Percentiles rank a stretch among this genome's conserved stretches.
Evolutionary conservation across 75 land plant genomes (phyloP).

Genomic region (Pinus albicaulis): DNA sequence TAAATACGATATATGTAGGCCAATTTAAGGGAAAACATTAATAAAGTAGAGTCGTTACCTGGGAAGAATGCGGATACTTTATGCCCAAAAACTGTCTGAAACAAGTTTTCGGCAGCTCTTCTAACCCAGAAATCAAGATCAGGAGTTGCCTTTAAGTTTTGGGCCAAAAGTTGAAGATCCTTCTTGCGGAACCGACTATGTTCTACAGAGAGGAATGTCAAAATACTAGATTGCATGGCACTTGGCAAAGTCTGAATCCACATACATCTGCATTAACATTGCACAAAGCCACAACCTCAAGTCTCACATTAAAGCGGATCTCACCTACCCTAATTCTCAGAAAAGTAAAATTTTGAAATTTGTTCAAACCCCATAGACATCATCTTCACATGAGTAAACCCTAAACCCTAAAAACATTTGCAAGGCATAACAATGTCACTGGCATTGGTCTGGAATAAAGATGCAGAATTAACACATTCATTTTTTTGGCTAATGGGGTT

Average conservation of each 20-base stretch:
- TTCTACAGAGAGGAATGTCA: slow-evolving; percentile 52
- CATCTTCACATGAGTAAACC: too few relatives aligned
- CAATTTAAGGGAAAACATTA: background rate
- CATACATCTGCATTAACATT: slow-evolving; percentile 44
- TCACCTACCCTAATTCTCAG: background rate
- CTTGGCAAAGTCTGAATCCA: slow-evolving; percentile 69
- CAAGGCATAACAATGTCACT: too few relatives aligned
- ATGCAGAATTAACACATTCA: background rate
- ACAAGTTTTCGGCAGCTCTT: slow-evolving; percentile 48
- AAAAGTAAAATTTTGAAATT: background rate
- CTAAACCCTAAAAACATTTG: too few relatives aligned
- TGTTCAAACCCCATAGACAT: background rate
- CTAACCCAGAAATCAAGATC: slow-evolving; percentile 71
- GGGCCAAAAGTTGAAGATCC: slow-evolving; percentile 45
- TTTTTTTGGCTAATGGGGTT: background rate
- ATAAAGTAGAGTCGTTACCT: background rate
- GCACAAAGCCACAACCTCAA: background rate
- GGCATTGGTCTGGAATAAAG: background rate
- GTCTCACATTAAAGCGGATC: background rate
- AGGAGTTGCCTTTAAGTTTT: slow-evolving; percentile 8
- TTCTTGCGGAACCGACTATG: slow-evolving; percentile 25
- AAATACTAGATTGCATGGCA: slow-evolving; percentile 54
- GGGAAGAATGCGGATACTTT: background rate
- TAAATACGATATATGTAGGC: background rate
- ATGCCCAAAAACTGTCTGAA: slow-evolving; percentile 13